These are phyloP conservation scores for Xylaria polymorpha DNA, from an alignment of 2,329 filamentous ascomycete genomes.

Conservation along the genomic window DNA sequence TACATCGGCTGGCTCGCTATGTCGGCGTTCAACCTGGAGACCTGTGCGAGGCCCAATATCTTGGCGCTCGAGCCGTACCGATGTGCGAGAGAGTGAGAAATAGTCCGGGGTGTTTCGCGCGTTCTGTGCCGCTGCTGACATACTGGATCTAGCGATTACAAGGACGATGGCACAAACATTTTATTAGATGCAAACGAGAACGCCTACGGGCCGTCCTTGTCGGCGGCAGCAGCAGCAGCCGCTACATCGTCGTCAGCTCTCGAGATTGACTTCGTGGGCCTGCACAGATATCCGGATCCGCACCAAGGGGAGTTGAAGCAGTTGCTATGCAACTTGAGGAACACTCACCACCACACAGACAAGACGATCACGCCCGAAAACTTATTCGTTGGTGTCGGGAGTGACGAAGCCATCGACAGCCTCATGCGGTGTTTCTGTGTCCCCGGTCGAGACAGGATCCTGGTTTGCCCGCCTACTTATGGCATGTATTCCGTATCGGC, in stretches of 20 bases:
- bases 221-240: slow-evolving; percentile 59
- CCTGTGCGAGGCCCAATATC: slow-evolving; percentile 81
- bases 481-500: slow-evolving; percentile 98
- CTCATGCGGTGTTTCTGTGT: slow-evolving; percentile 92
- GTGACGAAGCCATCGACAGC: slow-evolving; percentile 96
- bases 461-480: slow-evolving; percentile 96
- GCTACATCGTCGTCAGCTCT: slow-evolving; percentile 54
- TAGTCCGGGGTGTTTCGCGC: slow-evolving; percentile 33
- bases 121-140: slow-evolving; percentile 46
- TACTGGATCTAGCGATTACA: slow-evolving; percentile 81
- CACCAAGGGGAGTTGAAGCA: slow-evolving; percentile 91
- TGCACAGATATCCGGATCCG: slow-evolving; percentile 96
- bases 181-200: slow-evolving; percentile 99
- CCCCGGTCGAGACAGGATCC: slow-evolving; percentile 87
- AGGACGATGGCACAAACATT: slow-evolving; percentile 95
- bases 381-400: slow-evolving; percentile 94
- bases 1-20: slow-evolving; percentile 51
- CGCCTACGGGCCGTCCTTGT: slow-evolving; percentile 86
- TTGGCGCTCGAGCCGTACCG: slow-evolving; percentile 81
- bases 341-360: slow-evolving; percentile 82
- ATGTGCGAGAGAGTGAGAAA: slow-evolving; percentile 80
- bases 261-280: slow-evolving; percentile 78
- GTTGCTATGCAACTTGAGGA: slow-evolving; percentile 86
- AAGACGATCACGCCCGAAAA: slow-evolving; percentile 81
- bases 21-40: slow-evolving; percentile 77